phyloP scores from a whole-genome alignment of 2,329 filamentous ascomycete species.

The Arthrobotrys sinensis region DNA sequence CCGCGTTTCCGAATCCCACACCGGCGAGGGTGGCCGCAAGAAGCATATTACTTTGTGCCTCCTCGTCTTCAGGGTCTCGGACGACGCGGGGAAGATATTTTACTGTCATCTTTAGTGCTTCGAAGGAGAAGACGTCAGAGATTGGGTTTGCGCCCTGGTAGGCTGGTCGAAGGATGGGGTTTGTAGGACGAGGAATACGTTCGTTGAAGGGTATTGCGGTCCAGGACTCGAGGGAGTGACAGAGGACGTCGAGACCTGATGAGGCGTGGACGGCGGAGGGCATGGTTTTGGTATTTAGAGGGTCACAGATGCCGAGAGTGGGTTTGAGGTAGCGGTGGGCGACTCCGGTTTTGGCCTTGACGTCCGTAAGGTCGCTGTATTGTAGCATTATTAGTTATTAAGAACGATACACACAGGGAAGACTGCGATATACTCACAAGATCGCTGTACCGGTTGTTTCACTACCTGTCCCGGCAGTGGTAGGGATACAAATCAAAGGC shows the following conservation, averaged over 20 bases:
- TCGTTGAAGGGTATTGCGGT: slow-evolving; percentile 96
- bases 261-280: slow-evolving; percentile 91
- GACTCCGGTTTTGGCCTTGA: slow-evolving; percentile 93
- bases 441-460: slow-evolving; percentile 99
- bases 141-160: slow-evolving; percentile 99
- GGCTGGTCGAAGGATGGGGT: slow-evolving; percentile 90
- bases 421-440: slow-evolving; percentile 71
- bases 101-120: slow-evolving; percentile 84
- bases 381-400: background rate
- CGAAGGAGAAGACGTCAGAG: slow-evolving; percentile 94
- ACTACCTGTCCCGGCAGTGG: slow-evolving; percentile 87
- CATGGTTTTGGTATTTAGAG: slow-evolving; percentile 94
- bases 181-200: slow-evolving; percentile 84
- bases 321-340: slow-evolving; percentile 96
- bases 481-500: slow-evolving; percentile 86
- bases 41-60: slow-evolving; percentile 96
- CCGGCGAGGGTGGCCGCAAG: slow-evolving; percentile 93
- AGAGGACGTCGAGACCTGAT: slow-evolving; percentile 93
- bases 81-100: slow-evolving; percentile 93
- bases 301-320: slow-evolving; percentile 87
- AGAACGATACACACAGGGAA: background rate
- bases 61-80: slow-evolving; percentile 87
- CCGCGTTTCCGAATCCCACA: slow-evolving; percentile 97
- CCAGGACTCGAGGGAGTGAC: slow-evolving; percentile 96
- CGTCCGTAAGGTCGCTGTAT: slow-evolving; percentile 80